These are phyloP conservation scores for Chaetothyriales sp. DNA, from an alignment of 2,329 filamentous ascomycete genomes.

Conservation along the genomic window DNA sequence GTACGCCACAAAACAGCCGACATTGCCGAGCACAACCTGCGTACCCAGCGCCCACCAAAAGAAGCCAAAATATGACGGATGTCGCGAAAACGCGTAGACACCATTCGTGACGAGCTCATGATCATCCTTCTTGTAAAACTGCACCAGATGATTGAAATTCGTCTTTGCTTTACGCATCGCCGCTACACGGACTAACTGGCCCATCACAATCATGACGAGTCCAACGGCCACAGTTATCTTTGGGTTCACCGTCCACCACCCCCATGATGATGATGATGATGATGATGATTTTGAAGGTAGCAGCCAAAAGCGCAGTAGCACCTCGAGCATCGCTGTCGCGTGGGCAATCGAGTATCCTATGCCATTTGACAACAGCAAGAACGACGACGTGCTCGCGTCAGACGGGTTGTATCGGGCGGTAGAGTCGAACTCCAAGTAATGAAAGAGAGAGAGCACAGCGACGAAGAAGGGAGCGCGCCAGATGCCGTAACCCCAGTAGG, in stretches of 20 bases:
- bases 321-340: conserved; percentile 58
- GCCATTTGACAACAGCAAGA: conserved; percentile 76
- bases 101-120: conserved; percentile 76
- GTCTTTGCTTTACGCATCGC: conserved; percentile 83
- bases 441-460: conserved; percentile 59
- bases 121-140: conserved; percentile 51
- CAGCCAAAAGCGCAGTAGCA: conserved; percentile 29
- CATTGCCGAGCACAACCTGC: conserved; percentile 78
- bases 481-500: conserved; percentile 20
- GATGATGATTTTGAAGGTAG: conserved; percentile 19
- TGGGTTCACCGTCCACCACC: conserved; percentile 12
- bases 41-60: conserved; percentile 98
- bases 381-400: conserved; percentile 58
- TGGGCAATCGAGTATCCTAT: conserved; percentile 74
- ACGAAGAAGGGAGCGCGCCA: conserved; percentile 47
- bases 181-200: conserved; percentile 61
- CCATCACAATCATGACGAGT: conserved; percentile 48
- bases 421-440: conserved; percentile 92
- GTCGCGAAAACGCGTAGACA: conserved; percentile 61
- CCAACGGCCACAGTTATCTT: conserved; percentile 36
- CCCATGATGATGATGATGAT: conserved; percentile 23
- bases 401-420: conserved; percentile 74
- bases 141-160: conserved; percentile 78
- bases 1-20: conserved; percentile 63
- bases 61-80: conserved; percentile 94